These are phyloP conservation scores for Triadica sebifera DNA, from an alignment of 345 rosid genomes.

Conservation along the genomic window DNA sequence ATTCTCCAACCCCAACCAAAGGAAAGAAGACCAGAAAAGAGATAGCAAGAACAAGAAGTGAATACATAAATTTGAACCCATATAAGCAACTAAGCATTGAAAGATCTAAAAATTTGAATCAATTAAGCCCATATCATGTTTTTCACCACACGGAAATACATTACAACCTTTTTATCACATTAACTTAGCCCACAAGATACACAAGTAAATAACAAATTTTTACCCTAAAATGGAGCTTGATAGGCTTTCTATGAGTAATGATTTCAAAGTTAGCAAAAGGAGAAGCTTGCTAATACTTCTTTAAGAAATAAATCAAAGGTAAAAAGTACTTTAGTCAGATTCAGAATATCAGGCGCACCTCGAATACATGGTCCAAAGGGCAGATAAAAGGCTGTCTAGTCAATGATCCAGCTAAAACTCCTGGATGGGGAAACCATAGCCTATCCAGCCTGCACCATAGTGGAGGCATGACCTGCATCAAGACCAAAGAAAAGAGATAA, in stretches of 20 bases:
- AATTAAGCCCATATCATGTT: neutral
- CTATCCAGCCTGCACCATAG: slow-evolving; percentile 99
- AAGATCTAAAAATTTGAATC: neutral
- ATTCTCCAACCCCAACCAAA: neutral
- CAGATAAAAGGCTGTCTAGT: slow-evolving; percentile 94
- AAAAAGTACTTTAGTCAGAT: neutral
- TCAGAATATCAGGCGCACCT: slow-evolving; percentile 45
- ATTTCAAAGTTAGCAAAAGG: neutral
- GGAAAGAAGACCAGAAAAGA: neutral
- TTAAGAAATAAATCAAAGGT: neutral
- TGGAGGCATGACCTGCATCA: slow-evolving; percentile 85
- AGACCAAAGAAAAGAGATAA: slow-evolving; percentile 20
- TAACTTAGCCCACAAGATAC: neutral
- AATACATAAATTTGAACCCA: neutral
- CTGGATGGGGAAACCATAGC: slow-evolving; percentile 98
- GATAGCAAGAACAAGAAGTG: neutral
- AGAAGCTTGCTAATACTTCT: slow-evolving; percentile 5
- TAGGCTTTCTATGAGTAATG: neutral
- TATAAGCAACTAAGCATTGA: neutral
- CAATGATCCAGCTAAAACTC: slow-evolving; percentile 79
- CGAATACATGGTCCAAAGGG: slow-evolving; percentile 97
- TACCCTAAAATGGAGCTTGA: neutral
- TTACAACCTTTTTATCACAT: neutral
- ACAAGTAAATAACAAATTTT: neutral
- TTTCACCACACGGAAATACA: neutral